A percentile compares a stretch with the other conserved stretches of the same genome.
These are phyloP conservation scores for Ogataea methylovora DNA, from an alignment of 805 yeast species.

Conservation along the genomic window DNA sequence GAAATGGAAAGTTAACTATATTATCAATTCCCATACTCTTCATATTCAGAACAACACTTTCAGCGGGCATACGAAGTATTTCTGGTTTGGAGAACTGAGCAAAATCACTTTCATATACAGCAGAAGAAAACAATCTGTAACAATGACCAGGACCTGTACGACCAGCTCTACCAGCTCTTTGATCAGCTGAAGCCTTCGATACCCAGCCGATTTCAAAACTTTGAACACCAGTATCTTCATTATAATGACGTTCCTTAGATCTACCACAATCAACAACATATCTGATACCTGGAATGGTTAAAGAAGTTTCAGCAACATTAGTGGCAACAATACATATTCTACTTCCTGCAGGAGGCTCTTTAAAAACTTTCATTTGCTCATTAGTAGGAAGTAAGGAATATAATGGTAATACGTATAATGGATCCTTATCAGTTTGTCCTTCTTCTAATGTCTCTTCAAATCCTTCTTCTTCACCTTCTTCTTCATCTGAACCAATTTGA, in stretches of 20 bases:
- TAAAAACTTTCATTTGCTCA: conserved; percentile 91
- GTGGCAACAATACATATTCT: conserved; percentile 93
- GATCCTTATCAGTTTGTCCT: conserved; percentile 66
- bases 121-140: conserved; percentile 86
- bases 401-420: conserved; percentile 83
- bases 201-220: conserved; percentile 89
- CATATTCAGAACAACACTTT: conserved; percentile 92
- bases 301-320: conserved; percentile 94
- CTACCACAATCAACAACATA: conserved; percentile 96
- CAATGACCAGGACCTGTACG: conserved; percentile 99
- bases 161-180: conserved; percentile 96
- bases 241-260: conserved; percentile 77
- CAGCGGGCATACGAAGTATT: conserved; percentile 90
- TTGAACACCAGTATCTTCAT: conserved; percentile 84
- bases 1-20: conserved; percentile 84
- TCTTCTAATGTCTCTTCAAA: conserved; percentile 67
- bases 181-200: conserved; percentile 92
- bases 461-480: conserved; percentile 52
- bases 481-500: conserved; percentile 40
- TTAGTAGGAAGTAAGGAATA: conserved; percentile 90
- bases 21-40: conserved; percentile 95
- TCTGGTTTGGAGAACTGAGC: conserved; percentile 82
- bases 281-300: conserved; percentile 91
- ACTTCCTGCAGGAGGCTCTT: conserved; percentile 76
- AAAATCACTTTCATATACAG: conserved; percentile 84